Conservation (phyloP, 495 filamentous ascomycete species). For the Immersiella caudata region DNA sequence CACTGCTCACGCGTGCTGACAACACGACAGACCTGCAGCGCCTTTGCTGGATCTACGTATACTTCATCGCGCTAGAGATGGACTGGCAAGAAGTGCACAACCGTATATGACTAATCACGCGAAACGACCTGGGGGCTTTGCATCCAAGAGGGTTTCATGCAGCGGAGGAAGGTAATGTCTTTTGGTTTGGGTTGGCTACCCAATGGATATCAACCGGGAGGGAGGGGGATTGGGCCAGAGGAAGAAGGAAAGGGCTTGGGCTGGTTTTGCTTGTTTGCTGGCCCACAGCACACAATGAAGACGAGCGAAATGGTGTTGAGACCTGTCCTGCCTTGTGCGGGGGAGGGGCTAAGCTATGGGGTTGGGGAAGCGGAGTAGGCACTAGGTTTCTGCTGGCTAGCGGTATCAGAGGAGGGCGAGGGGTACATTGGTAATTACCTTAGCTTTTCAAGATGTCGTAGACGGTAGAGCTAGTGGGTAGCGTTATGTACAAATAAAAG, state of each 20-base stretch:
- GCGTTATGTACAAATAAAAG: background rate
- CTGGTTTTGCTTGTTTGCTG: background rate
- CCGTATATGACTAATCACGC: background rate
- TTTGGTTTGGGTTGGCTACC: background rate
- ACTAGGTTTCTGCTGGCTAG: background rate
- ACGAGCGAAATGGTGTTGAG: background rate
- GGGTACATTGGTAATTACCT: background rate
- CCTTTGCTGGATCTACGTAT: background rate
- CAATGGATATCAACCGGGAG: background rate
- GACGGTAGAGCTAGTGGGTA: background rate
- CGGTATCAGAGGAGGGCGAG: background rate
- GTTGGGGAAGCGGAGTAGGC: background rate
- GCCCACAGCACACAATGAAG: background rate
- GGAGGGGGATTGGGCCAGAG: background rate
- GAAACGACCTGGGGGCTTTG: background rate
- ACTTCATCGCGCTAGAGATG: background rate
- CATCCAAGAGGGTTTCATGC: background rate
- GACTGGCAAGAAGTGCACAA: background rate
- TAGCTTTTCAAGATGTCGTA: background rate
- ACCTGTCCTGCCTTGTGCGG: background rate
- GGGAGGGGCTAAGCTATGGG: background rate
- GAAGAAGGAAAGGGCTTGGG: background rate
- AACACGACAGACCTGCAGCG: background rate
- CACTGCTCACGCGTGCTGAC: no score
- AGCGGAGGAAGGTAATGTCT: background rate